A percentile compares a stretch with the other conserved stretches of the same genome.
phyloP scores from a whole-genome alignment of 2,329 filamentous ascomycete genomes.

The Fusarium acutatum region DNA sequence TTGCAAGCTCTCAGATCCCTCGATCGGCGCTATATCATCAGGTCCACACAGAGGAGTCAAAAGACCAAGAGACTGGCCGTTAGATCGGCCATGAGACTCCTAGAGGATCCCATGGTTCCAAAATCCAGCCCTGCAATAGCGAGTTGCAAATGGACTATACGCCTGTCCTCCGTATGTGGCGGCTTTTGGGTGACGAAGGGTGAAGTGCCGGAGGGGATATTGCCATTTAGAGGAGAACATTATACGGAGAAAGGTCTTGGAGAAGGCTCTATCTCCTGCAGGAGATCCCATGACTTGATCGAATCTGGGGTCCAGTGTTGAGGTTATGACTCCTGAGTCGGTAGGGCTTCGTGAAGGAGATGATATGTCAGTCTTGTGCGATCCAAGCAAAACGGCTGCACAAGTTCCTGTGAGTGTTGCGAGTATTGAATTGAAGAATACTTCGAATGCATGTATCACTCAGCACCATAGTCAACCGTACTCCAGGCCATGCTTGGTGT shows the following conservation, averaged over 20 bases:
- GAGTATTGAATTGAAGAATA: not conserved
- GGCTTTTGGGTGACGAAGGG: not conserved
- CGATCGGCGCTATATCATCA: not conserved
- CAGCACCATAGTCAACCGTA: not conserved
- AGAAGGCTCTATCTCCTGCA: not conserved
- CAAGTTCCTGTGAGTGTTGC: not conserved
- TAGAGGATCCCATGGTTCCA: fast-evolving
- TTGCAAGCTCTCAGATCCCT: not conserved
- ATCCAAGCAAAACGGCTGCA: not conserved
- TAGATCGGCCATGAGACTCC: not conserved
- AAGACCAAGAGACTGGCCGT: not conserved
- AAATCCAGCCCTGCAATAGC: not conserved
- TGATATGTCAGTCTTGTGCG: not conserved
- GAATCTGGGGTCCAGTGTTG: not conserved
- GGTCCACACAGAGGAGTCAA: not conserved
- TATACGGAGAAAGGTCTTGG: not conserved
- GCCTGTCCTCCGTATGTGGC: not conserved
- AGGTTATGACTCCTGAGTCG: not conserved
- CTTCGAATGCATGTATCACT: not conserved
- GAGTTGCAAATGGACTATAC: not conserved
- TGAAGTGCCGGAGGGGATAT: not conserved
- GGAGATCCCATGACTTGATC: not conserved
- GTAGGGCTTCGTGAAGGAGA: not conserved
- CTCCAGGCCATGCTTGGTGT: not conserved
- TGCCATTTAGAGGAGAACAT: not conserved